These are phyloP conservation scores for Penicillium fuscoglaucum DNA, from an alignment of 2,329 filamentous ascomycete genomes.

Conservation along the genomic window DNA sequence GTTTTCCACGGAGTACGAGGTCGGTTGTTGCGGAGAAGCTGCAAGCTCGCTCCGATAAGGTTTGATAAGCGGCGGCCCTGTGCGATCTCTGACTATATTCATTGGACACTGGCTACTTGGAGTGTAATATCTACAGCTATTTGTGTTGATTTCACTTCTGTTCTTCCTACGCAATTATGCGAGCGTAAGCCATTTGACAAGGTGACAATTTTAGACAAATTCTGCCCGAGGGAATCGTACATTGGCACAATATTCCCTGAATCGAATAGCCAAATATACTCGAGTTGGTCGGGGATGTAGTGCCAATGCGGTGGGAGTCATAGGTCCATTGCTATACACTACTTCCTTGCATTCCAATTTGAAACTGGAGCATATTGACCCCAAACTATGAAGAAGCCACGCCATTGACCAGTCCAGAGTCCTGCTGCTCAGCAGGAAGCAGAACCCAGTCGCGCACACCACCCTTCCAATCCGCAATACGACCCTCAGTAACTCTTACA, in stretches of 20 bases:
- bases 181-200: neutral
- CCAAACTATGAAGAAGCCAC: slow-evolving; percentile 18
- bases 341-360: neutral
- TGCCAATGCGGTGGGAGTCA: neutral
- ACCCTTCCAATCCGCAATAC: slow-evolving; percentile 96
- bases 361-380: neutral
- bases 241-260: neutral
- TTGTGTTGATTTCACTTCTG: neutral
- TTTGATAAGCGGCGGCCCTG: slow-evolving; percentile 7
- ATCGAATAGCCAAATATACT: neutral
- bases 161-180: neutral
- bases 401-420: slow-evolving; percentile 34
- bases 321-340: neutral
- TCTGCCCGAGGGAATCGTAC: neutral
- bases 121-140: neutral
- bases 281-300: neutral
- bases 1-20: slow-evolving; percentile 25
- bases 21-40: slow-evolving; percentile 29
- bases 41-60: slow-evolving; percentile 20
- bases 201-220: neutral
- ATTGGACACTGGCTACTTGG: neutral
- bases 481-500: slow-evolving; percentile 78
- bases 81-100: neutral
- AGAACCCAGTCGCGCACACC: slow-evolving; percentile 74
- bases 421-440: slow-evolving; percentile 34